A percentile compares a stretch with the other conserved stretches of the same genome.
Conservation (phyloP, 2,329 filamentous ascomycete genomes). For the Alternaria solani region DNA sequence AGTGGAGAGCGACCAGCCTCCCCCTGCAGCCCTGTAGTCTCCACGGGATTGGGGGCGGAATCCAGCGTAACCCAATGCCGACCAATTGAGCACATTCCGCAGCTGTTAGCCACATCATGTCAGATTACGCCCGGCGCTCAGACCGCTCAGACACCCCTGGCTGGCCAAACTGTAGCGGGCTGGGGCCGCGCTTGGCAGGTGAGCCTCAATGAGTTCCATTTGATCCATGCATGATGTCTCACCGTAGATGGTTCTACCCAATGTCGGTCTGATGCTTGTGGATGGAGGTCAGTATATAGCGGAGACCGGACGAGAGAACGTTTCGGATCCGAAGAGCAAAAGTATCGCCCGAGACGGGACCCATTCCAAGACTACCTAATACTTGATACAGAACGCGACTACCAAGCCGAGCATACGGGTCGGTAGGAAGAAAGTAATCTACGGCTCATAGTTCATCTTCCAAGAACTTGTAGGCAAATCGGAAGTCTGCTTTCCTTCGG, state of each 20-base stretch:
- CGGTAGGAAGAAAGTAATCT: slow-evolving; percentile 5
- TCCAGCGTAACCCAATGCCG: slow-evolving; percentile 6
- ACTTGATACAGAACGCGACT: slow-evolving; percentile 42
- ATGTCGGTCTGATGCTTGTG: slow-evolving; percentile 5
- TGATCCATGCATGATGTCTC: slow-evolving; percentile 24
- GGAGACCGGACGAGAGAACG: slow-evolving; percentile 7
- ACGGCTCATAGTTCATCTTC: slow-evolving; percentile 80
- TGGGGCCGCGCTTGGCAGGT: slow-evolving; percentile 16
- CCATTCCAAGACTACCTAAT: slow-evolving; percentile 46
- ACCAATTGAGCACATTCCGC: slow-evolving; percentile 23
- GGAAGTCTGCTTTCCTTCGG: slow-evolving; percentile 95
- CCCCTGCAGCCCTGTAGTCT: slow-evolving; percentile 18
- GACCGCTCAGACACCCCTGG: slow-evolving; percentile 13
- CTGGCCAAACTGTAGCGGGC: slow-evolving; percentile 11
- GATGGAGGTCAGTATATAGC: slow-evolving; percentile 6
- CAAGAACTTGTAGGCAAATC: slow-evolving; percentile 97
- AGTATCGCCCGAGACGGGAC: slow-evolving; percentile 27
- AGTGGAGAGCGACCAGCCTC: slow-evolving; percentile 12
- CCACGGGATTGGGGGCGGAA: slow-evolving; percentile 22
- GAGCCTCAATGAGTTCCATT: slow-evolving; percentile 22
- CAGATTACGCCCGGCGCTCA: slow-evolving; percentile 37
- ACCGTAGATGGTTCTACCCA: slow-evolving; percentile 20
- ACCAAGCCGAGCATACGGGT: slow-evolving; percentile 17
- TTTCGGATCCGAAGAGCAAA: slow-evolving; percentile 26
- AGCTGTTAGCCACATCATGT: slow-evolving; percentile 27